Conservation (phyloP, 139 green algal genomes). For the Desmodesmus armatus region DNA sequence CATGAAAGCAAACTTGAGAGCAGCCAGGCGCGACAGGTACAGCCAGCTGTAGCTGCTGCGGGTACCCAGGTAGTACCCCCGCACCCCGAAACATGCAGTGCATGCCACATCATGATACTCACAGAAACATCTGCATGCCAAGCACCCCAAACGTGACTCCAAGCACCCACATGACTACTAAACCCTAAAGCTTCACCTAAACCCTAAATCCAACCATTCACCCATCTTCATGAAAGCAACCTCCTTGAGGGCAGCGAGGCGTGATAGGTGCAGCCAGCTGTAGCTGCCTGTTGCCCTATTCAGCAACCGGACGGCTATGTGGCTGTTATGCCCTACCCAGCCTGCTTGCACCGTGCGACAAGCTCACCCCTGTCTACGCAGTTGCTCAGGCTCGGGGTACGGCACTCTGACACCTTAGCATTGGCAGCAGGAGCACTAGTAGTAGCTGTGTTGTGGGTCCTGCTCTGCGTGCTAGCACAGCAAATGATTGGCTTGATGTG, state of each 20-base stretch:
- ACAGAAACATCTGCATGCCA: too few species aligned
- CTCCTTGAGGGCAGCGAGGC: slow-evolving; percentile 96
- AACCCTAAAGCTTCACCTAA: too few species aligned
- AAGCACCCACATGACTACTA: background rate
- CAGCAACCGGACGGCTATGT: slow-evolving; percentile 97
- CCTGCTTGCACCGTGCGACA: slow-evolving; percentile 96
- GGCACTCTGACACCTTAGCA: background rate
- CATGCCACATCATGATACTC: too few species aligned
- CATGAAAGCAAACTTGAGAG: slow-evolving; percentile 98
- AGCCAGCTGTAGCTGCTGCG: slow-evolving; percentile 89
- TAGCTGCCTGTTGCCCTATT: slow-evolving; percentile 79
- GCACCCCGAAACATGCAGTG: too few species aligned
- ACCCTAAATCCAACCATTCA: too few species aligned
- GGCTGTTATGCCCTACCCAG: slow-evolving; percentile 95
- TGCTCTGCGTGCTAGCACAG: too few species aligned
- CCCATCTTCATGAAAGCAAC: slow-evolving; percentile 94
- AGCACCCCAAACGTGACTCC: background rate
- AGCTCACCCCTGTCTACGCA: slow-evolving; percentile 88
- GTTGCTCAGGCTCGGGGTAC: slow-evolving; percentile 58
- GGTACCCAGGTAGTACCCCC: slow-evolving; percentile 94
- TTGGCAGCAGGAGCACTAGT: background rate
- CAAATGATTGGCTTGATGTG: too few species aligned
- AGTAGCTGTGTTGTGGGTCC: too few species aligned
- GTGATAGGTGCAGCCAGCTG: slow-evolving; percentile 96
- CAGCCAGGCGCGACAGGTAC: slow-evolving; percentile 94